phyloP scores from a whole-genome alignment of 176 grass and related monocot genomes.

The Rhynchospora pubera region DNA sequence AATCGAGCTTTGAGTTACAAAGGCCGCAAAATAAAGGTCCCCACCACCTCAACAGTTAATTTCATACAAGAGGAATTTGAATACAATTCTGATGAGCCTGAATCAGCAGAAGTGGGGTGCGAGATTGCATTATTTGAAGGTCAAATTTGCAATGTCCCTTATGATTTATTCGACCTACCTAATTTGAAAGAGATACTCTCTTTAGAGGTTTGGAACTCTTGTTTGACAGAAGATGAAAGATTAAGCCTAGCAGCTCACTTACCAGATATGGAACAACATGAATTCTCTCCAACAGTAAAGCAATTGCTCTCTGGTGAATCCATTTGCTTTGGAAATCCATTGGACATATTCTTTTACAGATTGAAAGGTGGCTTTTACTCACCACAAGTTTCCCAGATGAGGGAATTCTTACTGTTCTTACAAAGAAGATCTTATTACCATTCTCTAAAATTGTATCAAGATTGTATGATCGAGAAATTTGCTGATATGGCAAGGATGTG shows the following conservation, averaged over 20 bases:
- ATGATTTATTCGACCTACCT: conserved; percentile 65
- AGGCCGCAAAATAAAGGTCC: background rate
- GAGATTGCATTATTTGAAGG: conserved; percentile 44
- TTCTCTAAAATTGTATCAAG: conserved; percentile 54
- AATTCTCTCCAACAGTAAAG: conserved; percentile 44
- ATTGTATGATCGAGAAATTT: conserved; percentile 47
- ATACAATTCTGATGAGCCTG: conserved; percentile 37
- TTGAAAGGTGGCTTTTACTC: conserved; percentile 75
- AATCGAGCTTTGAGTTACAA: background rate
- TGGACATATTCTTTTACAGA: conserved; percentile 33
- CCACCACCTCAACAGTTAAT: conserved; percentile 19
- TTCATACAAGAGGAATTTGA: conserved; percentile 37
- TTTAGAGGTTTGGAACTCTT: conserved; percentile 71
- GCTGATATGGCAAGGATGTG: conserved; percentile 34
- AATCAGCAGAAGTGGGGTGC: conserved; percentile 45
- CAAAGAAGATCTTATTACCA: conserved; percentile 56
- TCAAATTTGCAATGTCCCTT: conserved; percentile 66
- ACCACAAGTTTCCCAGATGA: conserved; percentile 50
- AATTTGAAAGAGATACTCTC: conserved; percentile 55
- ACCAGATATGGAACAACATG: conserved; percentile 63
- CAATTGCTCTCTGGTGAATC: conserved; percentile 46
- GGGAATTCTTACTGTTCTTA: conserved; percentile 42
- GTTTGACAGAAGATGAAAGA: conserved; percentile 76
- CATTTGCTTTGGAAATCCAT: conserved; percentile 70
- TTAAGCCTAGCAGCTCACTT: conserved; percentile 49